Conservation (phyloP, 2,329 filamentous ascomycete genomes). For the Biscogniauxia mediterranea region DNA sequence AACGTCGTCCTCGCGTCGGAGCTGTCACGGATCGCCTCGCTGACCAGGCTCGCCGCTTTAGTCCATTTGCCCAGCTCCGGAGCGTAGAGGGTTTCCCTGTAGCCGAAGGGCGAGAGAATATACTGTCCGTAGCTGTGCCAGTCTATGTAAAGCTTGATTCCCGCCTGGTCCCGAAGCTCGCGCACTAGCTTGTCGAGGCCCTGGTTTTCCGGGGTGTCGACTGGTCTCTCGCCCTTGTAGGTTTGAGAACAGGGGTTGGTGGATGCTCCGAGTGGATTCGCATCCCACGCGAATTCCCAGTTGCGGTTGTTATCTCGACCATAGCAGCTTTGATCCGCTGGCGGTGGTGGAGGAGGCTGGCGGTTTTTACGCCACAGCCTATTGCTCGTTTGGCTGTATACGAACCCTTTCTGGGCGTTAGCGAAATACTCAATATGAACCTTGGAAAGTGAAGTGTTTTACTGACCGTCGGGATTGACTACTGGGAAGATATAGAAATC, state of each 20-base stretch:
- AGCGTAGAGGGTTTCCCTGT: conserved; percentile 46
- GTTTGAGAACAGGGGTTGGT: conserved; percentile 48
- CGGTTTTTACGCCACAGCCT: conserved; percentile 61
- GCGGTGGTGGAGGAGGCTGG: conserved; percentile 32
- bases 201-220: conserved; percentile 46
- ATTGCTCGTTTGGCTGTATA: conserved; percentile 54
- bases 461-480: conserved; percentile 58
- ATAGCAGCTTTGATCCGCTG: conserved; percentile 37
- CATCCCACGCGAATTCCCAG: conserved; percentile 50
- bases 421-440: background rate
- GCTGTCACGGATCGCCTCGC: conserved; percentile 33
- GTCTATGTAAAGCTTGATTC: conserved; percentile 56
- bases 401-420: conserved; percentile 46
- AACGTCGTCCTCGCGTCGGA: conserved; percentile 25
- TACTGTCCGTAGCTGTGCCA: conserved; percentile 58
- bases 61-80: conserved; percentile 43
- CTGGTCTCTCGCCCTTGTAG: conserved; percentile 40
- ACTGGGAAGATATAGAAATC: conserved; percentile 66
- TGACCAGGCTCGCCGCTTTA: conserved; percentile 33
- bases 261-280: conserved; percentile 42
- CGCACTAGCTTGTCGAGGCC: conserved; percentile 38
- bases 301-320: conserved; percentile 56
- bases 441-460: background rate
- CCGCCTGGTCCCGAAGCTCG: conserved; percentile 35
- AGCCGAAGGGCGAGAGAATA: conserved; percentile 55